Conservation (phyloP, 768 basidiomycete genomes). For the Xanthoconium stramineum region DNA sequence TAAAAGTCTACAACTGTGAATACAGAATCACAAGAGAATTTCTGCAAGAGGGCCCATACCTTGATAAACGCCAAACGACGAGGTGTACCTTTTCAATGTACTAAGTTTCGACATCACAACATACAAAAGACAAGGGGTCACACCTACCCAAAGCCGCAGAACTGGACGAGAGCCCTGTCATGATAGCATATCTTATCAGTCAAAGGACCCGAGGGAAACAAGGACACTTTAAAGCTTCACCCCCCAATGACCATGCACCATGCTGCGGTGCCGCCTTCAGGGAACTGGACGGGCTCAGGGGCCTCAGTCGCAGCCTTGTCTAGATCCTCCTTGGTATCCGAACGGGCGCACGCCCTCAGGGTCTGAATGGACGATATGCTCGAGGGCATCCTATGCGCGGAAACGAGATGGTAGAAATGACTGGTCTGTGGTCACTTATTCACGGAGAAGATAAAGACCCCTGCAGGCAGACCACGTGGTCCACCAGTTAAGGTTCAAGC, state of each 20-base stretch:
- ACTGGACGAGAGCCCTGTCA: constrained; percentile 29
- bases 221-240: constrained; percentile 8
- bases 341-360: not conserved
- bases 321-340: constrained; percentile 1
- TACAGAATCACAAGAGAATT: not conserved
- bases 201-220: not conserved
- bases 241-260: constrained; percentile 25
- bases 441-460: not conserved
- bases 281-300: constrained; percentile 18
- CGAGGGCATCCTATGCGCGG: constrained; percentile 3
- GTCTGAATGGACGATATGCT: constrained; percentile 4
- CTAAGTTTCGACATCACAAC: not conserved
- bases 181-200: not conserved
- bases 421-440: not conserved
- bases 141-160: constrained; percentile 33
- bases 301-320: not conserved
- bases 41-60: constrained; percentile 13
- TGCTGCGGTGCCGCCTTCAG: constrained; percentile 27
- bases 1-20: constrained; percentile 35
- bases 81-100: constrained; percentile 26
- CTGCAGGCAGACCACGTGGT: not conserved
- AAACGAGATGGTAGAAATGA: not conserved
- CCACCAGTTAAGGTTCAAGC: too few species aligned
- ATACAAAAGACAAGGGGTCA: not conserved
- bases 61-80: constrained; percentile 42